Evolutionary conservation across 192 early-diverging fungal genomes (phyloP).

Genomic region (Rhizophagus prolifer): DNA sequence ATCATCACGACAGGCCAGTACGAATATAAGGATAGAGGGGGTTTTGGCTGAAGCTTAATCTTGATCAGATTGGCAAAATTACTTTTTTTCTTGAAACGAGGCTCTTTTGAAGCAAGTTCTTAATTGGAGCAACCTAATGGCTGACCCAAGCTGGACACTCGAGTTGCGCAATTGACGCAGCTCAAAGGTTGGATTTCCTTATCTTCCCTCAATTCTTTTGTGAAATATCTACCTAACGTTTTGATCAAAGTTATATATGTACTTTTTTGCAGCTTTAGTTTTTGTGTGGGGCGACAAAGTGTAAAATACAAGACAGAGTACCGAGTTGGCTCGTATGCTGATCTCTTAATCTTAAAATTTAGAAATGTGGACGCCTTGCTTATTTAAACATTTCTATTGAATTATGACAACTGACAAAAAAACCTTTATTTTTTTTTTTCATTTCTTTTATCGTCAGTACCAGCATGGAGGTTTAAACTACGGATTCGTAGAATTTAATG

Average conservation of each 20-base stretch:
- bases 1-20: conserved; percentile 5
- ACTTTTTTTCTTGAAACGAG: not conserved
- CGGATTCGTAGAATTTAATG: conserved; percentile 85
- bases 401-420: not conserved
- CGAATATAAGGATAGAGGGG: not conserved
- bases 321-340: conserved; percentile 20
- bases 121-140: not conserved
- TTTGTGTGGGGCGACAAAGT: not conserved
- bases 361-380: not conserved
- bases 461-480: conserved; percentile 76
- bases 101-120: conserved; percentile 3
- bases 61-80: not conserved
- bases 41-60: not conserved
- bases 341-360: conserved; percentile 5
- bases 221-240: not conserved
- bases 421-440: not conserved
- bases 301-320: conserved; percentile 5
- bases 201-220: conserved; percentile 22
- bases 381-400: not conserved
- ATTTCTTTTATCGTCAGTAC: conserved; percentile 44
- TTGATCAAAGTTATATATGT: not conserved
- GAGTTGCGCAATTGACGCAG: conserved; percentile 33
- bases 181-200: conserved; percentile 35
- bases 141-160: conserved; percentile 23
- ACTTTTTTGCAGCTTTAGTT: not conserved